Conservation (phyloP, 2,329 filamentous ascomycete genomes). For the Aspergillus phoenicis region DNA sequence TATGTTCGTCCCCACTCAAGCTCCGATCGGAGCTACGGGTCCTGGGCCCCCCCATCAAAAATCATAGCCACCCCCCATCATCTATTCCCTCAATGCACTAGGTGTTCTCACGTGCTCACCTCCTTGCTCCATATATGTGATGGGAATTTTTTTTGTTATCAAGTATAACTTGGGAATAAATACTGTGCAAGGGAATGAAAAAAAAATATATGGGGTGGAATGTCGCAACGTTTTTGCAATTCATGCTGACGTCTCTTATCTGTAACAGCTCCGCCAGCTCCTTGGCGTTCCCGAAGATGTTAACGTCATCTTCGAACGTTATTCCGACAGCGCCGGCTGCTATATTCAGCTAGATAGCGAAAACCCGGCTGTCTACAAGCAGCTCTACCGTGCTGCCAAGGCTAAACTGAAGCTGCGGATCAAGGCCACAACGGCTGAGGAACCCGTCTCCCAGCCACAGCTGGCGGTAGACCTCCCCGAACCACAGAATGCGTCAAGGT, state of each 20-base stretch:
- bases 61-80: not conserved
- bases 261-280: constrained; percentile 66
- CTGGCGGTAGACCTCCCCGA: constrained; percentile 17
- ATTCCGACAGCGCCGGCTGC: constrained; percentile 84
- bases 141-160: not conserved
- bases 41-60: constrained; percentile 11
- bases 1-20: constrained; percentile 56
- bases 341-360: constrained; percentile 77
- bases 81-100: not conserved
- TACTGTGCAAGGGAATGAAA: not conserved
- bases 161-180: no score
- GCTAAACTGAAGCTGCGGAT: constrained; percentile 97
- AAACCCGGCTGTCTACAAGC: constrained; percentile 88
- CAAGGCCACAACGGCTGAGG: constrained; percentile 61
- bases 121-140: not conserved
- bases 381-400: constrained; percentile 93
- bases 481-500: constrained; percentile 29
- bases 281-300: constrained; percentile 66
- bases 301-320: constrained; percentile 78
- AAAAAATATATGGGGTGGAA: not conserved
- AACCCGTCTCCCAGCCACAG: constrained; percentile 20
- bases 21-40: constrained; percentile 32
- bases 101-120: constrained; percentile 10
- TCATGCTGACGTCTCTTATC: constrained; percentile 26
- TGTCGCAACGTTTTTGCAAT: not conserved